A percentile compares a stretch with the other conserved stretches of the same genome.
These are phyloP conservation scores for Heliamphora exappendiculata DNA, from an alignment of 148 eudicot species.

Conservation along the genomic window DNA sequence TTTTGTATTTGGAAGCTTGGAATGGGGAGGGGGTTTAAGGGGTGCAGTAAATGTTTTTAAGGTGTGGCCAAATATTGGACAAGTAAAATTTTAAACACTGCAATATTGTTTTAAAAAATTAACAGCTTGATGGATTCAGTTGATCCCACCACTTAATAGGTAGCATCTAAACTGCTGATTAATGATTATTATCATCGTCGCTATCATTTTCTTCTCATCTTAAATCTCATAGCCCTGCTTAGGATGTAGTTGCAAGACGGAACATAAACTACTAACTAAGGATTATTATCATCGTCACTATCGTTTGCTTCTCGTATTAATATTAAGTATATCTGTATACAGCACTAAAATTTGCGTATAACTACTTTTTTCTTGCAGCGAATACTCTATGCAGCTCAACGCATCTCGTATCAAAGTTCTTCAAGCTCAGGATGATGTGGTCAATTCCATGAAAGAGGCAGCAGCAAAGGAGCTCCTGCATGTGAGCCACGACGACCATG, in stretches of 20 bases:
- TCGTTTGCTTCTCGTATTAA: not conserved
- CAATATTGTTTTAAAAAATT: too few species aligned
- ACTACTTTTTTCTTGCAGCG: slow-evolving; percentile 39
- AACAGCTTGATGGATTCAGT: too few species aligned
- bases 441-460: slow-evolving; percentile 79
- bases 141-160: too few species aligned
- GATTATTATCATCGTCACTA: not conserved
- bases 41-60: too few species aligned
- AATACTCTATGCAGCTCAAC: slow-evolving; percentile 98
- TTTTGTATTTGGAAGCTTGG: too few species aligned
- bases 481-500: slow-evolving; percentile 54
- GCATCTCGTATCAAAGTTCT: slow-evolving; percentile 97
- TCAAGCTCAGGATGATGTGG: slow-evolving; percentile 98
- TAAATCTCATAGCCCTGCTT: too few species aligned
- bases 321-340: not conserved
- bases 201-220: not conserved
- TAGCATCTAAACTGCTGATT: too few species aligned
- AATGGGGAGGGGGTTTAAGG: too few species aligned
- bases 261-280: not conserved
- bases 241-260: not conserved
- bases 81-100: too few species aligned
- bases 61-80: too few species aligned
- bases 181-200: not conserved
- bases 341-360: not conserved
- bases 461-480: slow-evolving; percentile 76